Evolutionary conservation across 2,329 filamentous ascomycete genomes (phyloP).

Genomic region (Magnaporthiopsis incrustans): DNA sequence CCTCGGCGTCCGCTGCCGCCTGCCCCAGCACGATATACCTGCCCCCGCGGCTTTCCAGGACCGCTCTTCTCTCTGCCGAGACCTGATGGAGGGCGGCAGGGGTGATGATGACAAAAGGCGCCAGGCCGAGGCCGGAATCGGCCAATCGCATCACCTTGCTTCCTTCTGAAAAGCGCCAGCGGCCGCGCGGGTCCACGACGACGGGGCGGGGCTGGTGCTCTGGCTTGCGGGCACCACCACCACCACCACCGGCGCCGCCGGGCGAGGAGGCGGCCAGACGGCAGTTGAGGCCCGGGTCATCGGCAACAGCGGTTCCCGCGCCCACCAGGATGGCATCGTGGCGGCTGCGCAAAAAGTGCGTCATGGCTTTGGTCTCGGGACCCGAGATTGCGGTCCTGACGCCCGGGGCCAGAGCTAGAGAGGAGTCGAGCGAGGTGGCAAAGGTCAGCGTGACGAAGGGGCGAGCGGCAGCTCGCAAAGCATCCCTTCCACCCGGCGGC

Average conservation of each 20-base stretch:
- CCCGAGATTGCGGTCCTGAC: conserved; percentile 79
- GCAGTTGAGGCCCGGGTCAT: conserved; percentile 81
- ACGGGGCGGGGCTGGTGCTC: conserved; percentile 67
- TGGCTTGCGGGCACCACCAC: conserved; percentile 17
- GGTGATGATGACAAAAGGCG: conserved; percentile 53
- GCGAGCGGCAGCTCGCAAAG: conserved; percentile 8
- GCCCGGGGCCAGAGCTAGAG: conserved; percentile 68
- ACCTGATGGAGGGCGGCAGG: conserved; percentile 36
- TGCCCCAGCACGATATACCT: conserved; percentile 36
- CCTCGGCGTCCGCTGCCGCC: conserved; percentile 24
- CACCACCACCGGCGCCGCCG: too few relatives aligned
- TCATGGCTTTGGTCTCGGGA: conserved; percentile 80
- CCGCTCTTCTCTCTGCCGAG: conserved; percentile 30
- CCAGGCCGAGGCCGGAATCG: conserved; percentile 52
- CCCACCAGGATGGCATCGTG: conserved; percentile 84
- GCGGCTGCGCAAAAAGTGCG: conserved; percentile 74
- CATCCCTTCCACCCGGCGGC: neutral
- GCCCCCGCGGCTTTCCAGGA: conserved; percentile 44
- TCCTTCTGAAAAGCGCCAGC: conserved; percentile 56
- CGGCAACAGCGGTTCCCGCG: conserved; percentile 73
- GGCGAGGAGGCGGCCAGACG: conserved; percentile 50
- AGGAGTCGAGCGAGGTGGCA: conserved; percentile 81
- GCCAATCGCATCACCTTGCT: conserved; percentile 62
- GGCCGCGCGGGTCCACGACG: conserved; percentile 68
- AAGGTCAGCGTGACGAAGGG: conserved; percentile 75